Percentiles rank a stretch among this genome's conserved stretches.
Conservation (phyloP, 441 rosid species). For the Croton setiger region DNA sequence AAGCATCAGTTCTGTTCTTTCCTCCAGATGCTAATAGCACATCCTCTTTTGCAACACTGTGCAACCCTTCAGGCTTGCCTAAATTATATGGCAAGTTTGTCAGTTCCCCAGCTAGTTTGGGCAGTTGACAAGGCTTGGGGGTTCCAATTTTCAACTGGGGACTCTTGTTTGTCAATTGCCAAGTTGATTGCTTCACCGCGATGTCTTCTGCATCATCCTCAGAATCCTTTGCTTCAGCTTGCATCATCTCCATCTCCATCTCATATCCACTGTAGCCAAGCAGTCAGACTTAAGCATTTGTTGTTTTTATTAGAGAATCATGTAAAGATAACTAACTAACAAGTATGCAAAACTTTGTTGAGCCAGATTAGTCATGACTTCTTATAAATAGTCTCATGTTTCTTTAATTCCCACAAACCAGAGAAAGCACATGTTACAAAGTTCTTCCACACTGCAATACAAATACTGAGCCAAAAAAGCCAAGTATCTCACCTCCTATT, state of each 20-base stretch:
- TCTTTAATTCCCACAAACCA: neutral
- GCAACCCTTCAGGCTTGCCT: slow-evolving; percentile 26
- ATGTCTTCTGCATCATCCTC: slow-evolving; percentile 66
- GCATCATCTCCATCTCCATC: slow-evolving; percentile 72
- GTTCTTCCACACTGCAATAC: neutral
- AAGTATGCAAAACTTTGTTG: neutral
- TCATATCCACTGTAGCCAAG: slow-evolving; percentile 63
- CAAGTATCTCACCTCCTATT: slow-evolving; percentile 56
- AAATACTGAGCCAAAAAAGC: neutral
- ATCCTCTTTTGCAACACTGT: slow-evolving; percentile 25
- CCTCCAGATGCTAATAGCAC: slow-evolving; percentile 33
- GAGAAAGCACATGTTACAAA: neutral
- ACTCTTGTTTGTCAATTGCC: slow-evolving; percentile 32
- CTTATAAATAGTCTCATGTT: neutral
- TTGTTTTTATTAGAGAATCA: neutral
- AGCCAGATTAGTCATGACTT: neutral
- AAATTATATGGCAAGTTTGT: slow-evolving; percentile 20
- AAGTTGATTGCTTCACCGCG: slow-evolving; percentile 31
- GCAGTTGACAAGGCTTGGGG: slow-evolving; percentile 27
- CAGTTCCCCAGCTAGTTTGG: slow-evolving; percentile 31
- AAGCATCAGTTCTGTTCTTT: slow-evolving; percentile 27
- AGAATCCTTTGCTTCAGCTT: slow-evolving; percentile 89
- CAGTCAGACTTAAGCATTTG: neutral
- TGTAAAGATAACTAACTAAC: neutral
- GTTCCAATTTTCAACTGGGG: slow-evolving; percentile 44